Evolutionary conservation across 768 basidiomycete species (phyloP), one percentile per base, ranked within the genome.

Genomic region (Lentinus tigrinus): DNA sequence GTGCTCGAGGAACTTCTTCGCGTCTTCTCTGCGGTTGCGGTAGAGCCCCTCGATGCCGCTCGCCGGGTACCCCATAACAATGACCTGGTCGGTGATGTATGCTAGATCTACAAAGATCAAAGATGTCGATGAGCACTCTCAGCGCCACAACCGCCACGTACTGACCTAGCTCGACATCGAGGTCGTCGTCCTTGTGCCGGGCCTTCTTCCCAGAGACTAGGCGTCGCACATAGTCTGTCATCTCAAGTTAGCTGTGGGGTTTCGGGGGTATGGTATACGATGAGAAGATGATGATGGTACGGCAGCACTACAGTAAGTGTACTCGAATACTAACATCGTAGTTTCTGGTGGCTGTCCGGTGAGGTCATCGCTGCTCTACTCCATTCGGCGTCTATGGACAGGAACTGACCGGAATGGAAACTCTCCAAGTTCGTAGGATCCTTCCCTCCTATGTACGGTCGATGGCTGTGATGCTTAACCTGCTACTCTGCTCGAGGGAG

Each of bases 21-120:
- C 89, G 66, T 95, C 90, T 26, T 86, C 82, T 37, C 88, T 77
- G 34, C 77, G 79, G 67, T 96, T 96, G 42, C 93, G 81, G 64
- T 96, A 96, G 39, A 90, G 69, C 2, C 87, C 81, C 64, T 92
- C 91, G 1, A 94, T 65, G 0, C 93, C 93, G 1, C 78, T 73
- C 0, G 93, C 91, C 0, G 93, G 93, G 69, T 88, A 94, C 21
- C 93, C 93, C 87, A 88, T 88, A 58, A 88, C 84, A 47, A 91
- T 85, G 61, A 93, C 73, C 49, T 79, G 79, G 64, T 90, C 85
- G 0, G 90, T 93, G 6, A 93, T 80, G 74, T 87, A 85, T 24
- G 82, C 82, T 4, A 89, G 74, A 63, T 87, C 85, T 74, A 39
- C 6, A 24, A 14, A 24, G 19, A 34, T 37, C 14, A 3, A 10